Evolutionary conservation across 2,329 filamentous ascomycete species (phyloP), one percentile per base, ranked within the genome.

Genomic region (Drechslera avenae): DNA sequence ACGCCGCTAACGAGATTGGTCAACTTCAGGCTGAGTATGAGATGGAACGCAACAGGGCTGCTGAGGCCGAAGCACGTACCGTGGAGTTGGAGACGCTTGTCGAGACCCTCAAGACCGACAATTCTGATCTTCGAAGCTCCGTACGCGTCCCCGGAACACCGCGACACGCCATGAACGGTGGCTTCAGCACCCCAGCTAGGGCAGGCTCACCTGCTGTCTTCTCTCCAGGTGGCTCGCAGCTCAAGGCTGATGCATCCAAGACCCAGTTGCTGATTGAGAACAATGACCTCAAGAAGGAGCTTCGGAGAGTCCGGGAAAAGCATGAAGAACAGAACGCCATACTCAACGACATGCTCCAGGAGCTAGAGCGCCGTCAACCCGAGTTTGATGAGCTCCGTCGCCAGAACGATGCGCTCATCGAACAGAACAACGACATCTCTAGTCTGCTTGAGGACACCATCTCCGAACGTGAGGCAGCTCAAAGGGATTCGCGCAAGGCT

Each of bases 311-410:
- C 72, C 86, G 87, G 68, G 83, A 89, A 51, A 84, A 86, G 17
- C 91, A 85, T 62, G 85, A 89, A 57, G 85, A 90, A 67, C 83
- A 97, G 9, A 83, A 84, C 14, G 83, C 86, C 31, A 86, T 93
- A 36, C 79, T 97, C 36, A 90, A 97, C 58, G 89, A 94, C 52
- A 90, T 97, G 78, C 84, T 97, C 51, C 83, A 86, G 31, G 88
- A 92, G 50, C 76, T 97, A 31, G 92, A 99, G 71, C 87, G 87
- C 18, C 92, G 90, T 71, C 86, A 88, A 19, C 94, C 94, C 0
- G 91, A 97, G 66, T 84, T 97, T 23, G 87, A 96, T 55, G 92
- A 97, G 61, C 78, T 96, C 14, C 86, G 89, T 39, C 82, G 85
- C 12, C 92, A 97, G 63, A 87, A 92, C 56, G 86, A 90, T 45